Percentiles rank a stretch among this genome's conserved stretches.
These are phyloP conservation scores for Dicorynia guianensis DNA, from an alignment of 306 rosid species.

Conservation along the genomic window DNA sequence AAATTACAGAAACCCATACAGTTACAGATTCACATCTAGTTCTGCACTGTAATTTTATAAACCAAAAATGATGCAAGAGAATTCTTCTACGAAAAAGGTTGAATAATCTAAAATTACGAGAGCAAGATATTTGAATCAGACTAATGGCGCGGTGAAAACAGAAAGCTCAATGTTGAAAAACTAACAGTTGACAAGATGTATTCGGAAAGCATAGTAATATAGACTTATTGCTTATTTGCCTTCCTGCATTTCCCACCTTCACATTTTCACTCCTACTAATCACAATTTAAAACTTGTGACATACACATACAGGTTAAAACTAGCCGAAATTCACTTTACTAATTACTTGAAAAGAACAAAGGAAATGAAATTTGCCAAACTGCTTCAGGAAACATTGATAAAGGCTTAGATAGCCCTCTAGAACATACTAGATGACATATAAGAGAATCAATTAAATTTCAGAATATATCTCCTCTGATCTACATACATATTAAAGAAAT, in stretches of 20 bases:
- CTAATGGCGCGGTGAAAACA: not conserved
- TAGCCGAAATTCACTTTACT: not conserved
- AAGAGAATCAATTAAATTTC: not conserved
- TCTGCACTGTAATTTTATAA: constrained; percentile 1
- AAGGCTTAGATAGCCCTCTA: constrained; percentile 3
- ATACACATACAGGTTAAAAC: constrained; percentile 14
- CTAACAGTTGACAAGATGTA: not conserved
- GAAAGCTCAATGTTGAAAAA: not conserved
- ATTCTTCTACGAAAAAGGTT: constrained; percentile 2
- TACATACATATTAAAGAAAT: not conserved
- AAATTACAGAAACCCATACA: not conserved
- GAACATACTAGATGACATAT: constrained; percentile 33
- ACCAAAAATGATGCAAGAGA: constrained; percentile 1
- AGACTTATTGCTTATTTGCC: constrained; percentile 17
- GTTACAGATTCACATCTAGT: not conserved
- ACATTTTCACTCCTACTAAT: not conserved
- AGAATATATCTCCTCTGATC: constrained; percentile 27
- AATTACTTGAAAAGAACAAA: not conserved
- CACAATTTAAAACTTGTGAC: not conserved
- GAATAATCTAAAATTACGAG: not conserved
- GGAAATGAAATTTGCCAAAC: constrained; percentile 2
- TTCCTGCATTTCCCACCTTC: constrained; percentile 10
- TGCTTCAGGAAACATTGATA: constrained; percentile 19
- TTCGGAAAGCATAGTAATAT: not conserved
- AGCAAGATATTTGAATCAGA: not conserved